These are phyloP conservation scores for Cercis canadensis DNA, from an alignment of 306 rosid species.

Conservation along the genomic window DNA sequence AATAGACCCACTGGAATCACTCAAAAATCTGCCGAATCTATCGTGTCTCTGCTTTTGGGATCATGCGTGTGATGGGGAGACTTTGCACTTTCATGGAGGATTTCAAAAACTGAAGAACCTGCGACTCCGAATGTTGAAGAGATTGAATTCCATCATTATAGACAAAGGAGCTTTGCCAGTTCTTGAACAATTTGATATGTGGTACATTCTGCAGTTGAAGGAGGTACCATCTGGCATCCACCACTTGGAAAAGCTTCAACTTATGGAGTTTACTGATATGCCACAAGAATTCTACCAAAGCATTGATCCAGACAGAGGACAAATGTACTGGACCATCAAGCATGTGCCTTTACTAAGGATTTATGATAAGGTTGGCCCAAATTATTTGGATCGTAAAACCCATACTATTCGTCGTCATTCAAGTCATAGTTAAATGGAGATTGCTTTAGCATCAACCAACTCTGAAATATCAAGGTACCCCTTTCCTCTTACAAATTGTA, in stretches of 20 bases:
- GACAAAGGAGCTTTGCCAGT: constrained; percentile 30
- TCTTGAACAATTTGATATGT: not conserved
- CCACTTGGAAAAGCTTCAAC: no score
- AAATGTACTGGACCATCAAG: constrained; percentile 7
- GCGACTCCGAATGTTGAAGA: not conserved
- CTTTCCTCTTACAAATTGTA: no score
- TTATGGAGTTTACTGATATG: constrained; percentile 23
- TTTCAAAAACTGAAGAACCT: constrained; percentile 30
- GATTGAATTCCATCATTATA: constrained; percentile 18
- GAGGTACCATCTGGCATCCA: constrained; percentile 11
- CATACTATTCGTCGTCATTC: no score
- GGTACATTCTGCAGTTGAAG: not conserved
- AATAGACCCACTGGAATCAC: not conserved
- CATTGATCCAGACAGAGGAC: constrained; percentile 1
- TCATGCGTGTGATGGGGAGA: constrained; percentile 35
- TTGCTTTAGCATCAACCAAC: no score
- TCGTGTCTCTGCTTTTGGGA: not conserved
- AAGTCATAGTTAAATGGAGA: no score
- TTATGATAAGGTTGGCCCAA: not conserved
- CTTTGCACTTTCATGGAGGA: constrained; percentile 30
- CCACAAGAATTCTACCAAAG: constrained; percentile 2
- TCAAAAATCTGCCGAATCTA: constrained; percentile 19
- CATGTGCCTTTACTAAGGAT: constrained; percentile 10
- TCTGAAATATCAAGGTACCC: no score
- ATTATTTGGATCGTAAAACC: not conserved